phyloP scores from a whole-genome alignment of 2,329 filamentous ascomycete genomes.

The Exophiala phaeomuriformis region DNA sequence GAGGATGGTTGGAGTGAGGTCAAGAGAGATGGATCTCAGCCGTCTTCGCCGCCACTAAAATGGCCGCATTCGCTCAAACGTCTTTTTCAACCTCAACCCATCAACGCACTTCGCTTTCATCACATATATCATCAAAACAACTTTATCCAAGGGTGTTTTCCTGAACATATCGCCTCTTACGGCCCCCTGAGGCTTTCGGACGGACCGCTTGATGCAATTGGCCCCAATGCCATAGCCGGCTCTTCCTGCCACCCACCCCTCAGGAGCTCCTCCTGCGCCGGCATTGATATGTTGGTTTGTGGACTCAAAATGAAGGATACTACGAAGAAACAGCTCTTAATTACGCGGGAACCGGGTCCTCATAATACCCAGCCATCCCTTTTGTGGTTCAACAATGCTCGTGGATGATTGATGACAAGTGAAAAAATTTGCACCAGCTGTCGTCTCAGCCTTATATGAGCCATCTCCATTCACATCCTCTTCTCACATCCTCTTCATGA shows the following conservation, averaged over 20 bases:
- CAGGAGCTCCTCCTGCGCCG: conserved; percentile 18
- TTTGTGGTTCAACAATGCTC: background rate
- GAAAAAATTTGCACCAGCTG: background rate
- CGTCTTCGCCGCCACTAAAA: conserved; percentile 17
- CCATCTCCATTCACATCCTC: background rate
- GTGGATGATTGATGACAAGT: background rate
- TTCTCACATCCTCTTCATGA: background rate
- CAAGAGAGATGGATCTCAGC: conserved; percentile 8
- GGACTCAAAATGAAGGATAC: conserved; percentile 2
- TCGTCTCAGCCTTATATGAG: background rate
- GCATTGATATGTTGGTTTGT: conserved; percentile 4
- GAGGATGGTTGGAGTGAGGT: conserved; percentile 12
- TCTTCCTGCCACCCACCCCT: conserved; percentile 7
- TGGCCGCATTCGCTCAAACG: conserved; percentile 5
- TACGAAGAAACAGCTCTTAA: conserved; percentile 9
- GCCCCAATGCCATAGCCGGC: conserved; percentile 1
- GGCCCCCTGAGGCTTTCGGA: background rate
- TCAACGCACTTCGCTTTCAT: conserved; percentile 1
- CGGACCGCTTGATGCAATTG: conserved; percentile 1
- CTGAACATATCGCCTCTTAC: background rate
- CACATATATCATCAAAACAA: conserved; percentile 4
- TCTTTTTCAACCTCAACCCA: conserved; percentile 16
- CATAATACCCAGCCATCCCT: background rate
- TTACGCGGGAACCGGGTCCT: background rate
- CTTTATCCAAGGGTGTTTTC: background rate